These are phyloP conservation scores for Leccinum fallax DNA, from an alignment of 1,284 basidiomycete species.

Conservation along the genomic window DNA sequence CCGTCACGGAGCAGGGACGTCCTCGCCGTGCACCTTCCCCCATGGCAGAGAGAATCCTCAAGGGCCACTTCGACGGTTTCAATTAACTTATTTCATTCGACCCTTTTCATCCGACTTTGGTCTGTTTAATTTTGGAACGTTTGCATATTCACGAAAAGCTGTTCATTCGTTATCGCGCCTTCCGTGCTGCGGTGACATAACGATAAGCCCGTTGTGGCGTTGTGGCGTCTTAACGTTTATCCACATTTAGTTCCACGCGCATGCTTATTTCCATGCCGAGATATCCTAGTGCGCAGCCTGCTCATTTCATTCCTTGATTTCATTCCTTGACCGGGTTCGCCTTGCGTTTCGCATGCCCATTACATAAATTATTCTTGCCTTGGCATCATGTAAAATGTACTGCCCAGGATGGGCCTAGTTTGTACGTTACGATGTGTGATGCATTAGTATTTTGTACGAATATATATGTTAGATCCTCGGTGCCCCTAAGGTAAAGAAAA, in stretches of 20 bases:
- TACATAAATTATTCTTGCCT: not conserved
- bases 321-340: not conserved
- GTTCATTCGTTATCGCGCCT: conserved; percentile 11
- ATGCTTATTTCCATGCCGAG: conserved; percentile 13
- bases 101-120: not conserved
- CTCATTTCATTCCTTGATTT: conserved; percentile 15
- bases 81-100: conserved; percentile 43
- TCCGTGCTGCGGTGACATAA: conserved; percentile 1
- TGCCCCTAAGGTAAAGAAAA: not conserved
- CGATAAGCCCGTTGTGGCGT: conserved; percentile 5
- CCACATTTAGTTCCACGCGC: conserved; percentile 1
- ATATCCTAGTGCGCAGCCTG: conserved; percentile 27
- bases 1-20: conserved; percentile 48
- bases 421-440: conserved; percentile 22
- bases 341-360: conserved; percentile 10
- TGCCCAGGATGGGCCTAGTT: not conserved
- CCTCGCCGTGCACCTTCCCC: conserved; percentile 75
- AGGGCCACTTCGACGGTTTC: conserved; percentile 83
- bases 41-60: conserved; percentile 82
- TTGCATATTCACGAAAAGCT: conserved; percentile 1
- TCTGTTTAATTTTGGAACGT: conserved; percentile 7
- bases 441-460: conserved; percentile 25
- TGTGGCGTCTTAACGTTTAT: conserved; percentile 15
- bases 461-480: conserved; percentile 16
- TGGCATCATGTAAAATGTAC: conserved; percentile 10